Percentiles rank a stretch among this genome's conserved stretches.
Conservation (phyloP, 2,329 filamentous ascomycete genomes). For the Penicillium sp. region DNA sequence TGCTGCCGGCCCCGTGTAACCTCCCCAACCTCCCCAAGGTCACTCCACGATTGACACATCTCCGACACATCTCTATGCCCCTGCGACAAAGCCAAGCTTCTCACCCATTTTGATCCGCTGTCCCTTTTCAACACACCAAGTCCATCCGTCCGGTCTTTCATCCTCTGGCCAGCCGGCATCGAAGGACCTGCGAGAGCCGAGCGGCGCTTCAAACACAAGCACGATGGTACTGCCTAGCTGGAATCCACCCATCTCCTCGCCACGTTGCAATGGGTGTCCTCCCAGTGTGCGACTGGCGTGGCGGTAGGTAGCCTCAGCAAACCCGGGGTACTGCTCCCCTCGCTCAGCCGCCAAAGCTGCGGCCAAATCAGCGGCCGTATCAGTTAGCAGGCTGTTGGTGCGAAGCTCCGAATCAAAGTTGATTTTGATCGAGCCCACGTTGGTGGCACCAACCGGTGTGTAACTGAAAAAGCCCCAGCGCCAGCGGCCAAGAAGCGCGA, state of each 20-base stretch:
- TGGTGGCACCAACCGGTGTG: slow-evolving; percentile 92
- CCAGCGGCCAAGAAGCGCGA: slow-evolving; percentile 90
- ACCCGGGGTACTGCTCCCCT: slow-evolving; percentile 84
- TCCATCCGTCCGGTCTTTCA: slow-evolving; percentile 65
- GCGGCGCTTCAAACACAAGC: slow-evolving; percentile 90
- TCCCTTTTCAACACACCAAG: slow-evolving; percentile 81
- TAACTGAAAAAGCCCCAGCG: slow-evolving; percentile 96
- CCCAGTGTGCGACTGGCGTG: slow-evolving; percentile 70
- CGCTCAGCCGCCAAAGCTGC: slow-evolving; percentile 71
- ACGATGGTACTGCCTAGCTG: slow-evolving; percentile 93
- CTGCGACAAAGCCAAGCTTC: slow-evolving; percentile 67
- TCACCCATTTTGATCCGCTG: slow-evolving; percentile 86
- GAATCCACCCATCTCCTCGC: slow-evolving; percentile 98
- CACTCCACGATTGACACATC: background rate
- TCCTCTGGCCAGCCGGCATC: slow-evolving; percentile 59
- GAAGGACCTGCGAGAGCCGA: slow-evolving; percentile 53
- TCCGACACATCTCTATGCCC: background rate
- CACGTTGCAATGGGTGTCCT: slow-evolving; percentile 76
- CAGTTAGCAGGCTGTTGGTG: slow-evolving; percentile 85
- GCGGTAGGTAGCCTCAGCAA: slow-evolving; percentile 84
- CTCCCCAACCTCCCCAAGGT: background rate
- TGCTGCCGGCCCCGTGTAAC: background rate
- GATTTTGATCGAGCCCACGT: slow-evolving; percentile 92
- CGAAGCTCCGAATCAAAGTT: slow-evolving; percentile 95
- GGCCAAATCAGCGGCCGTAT: slow-evolving; percentile 83